These are phyloP conservation scores for Trichoderma atrobrunneum DNA, from an alignment of 2,329 filamentous ascomycete species.

Conservation along the genomic window DNA sequence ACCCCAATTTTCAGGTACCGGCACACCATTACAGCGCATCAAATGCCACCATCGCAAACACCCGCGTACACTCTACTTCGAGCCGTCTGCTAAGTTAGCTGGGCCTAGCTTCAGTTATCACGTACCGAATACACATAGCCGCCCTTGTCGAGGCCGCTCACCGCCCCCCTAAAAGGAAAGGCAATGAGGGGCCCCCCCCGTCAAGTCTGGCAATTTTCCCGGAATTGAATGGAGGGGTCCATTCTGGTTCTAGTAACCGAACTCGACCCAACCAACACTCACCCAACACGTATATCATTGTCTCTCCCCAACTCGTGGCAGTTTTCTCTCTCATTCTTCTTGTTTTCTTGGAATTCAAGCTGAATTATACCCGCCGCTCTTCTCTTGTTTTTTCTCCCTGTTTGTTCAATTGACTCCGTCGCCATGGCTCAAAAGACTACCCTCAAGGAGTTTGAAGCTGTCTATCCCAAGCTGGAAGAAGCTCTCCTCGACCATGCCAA, in stretches of 20 bases:
- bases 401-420: constrained; percentile 6
- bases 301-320: background rate
- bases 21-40: background rate
- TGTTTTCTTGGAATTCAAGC: background rate
- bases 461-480: constrained; percentile 83
- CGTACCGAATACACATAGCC: background rate
- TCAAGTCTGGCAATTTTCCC: constrained; percentile 1
- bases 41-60: background rate
- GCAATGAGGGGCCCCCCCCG: background rate
- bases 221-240: constrained; percentile 9
- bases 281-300: constrained; percentile 3
- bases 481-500: constrained; percentile 76
- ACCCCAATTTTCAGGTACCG: constrained; percentile 7
- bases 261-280: constrained; percentile 4
- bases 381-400: background rate
- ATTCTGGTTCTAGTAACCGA: background rate
- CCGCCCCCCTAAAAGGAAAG: constrained; percentile 2
- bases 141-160: background rate
- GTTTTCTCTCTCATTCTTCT: background rate
- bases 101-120: background rate
- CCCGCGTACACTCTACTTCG: background rate
- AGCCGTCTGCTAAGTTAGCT: background rate
- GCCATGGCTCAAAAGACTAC: constrained; percentile 69
- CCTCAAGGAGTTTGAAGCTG: constrained; percentile 80
- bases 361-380: background rate